A percentile compares a stretch with the other conserved stretches of the same genome.
phyloP scores from a whole-genome alignment of 371 early-diverging fungal species.

The Dinochytrium kinnereticum region DNA sequence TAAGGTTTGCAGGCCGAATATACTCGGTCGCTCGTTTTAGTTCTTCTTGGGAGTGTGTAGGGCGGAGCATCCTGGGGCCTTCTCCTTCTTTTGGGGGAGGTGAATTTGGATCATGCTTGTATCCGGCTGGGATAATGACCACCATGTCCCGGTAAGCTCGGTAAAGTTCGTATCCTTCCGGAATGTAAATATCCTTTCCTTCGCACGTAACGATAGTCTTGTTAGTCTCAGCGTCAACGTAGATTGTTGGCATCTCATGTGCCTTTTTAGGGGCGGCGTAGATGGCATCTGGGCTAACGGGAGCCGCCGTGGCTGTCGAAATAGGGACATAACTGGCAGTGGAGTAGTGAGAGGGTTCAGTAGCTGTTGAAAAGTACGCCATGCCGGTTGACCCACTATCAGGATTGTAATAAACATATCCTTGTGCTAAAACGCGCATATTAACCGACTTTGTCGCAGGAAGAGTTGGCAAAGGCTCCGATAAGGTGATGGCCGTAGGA shows the following conservation, averaged over 20 bases:
- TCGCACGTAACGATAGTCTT: slow-evolving; percentile 8
- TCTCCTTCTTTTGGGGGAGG: background rate
- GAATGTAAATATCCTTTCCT: slow-evolving; percentile 13
- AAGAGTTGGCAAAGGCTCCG: too few species aligned
- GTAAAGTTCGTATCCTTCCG: slow-evolving; percentile 14
- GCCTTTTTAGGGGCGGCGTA: background rate
- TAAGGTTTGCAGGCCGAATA: background rate
- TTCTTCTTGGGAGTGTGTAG: slow-evolving; percentile 12
- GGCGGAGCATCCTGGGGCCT: slow-evolving; percentile 11
- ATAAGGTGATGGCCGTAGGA: too few species aligned
- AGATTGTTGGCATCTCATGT: background rate
- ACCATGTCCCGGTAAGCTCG: slow-evolving; percentile 7
- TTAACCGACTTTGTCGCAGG: too few species aligned
- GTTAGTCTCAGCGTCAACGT: slow-evolving; percentile 1
- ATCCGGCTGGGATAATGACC: background rate
- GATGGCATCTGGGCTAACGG: too few species aligned
- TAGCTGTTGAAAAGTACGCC: too few species aligned
- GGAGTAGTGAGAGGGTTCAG: too few species aligned
- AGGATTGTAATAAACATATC: too few species aligned
- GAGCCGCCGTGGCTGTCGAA: too few species aligned
- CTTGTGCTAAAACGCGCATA: too few species aligned
- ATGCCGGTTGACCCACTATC: too few species aligned
- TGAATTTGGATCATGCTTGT: background rate
- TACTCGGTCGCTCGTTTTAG: background rate
- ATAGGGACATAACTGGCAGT: too few species aligned